phyloP scores from a whole-genome alignment of 805 yeast species.

The Sungouiozyma ichnusensis region DNA sequence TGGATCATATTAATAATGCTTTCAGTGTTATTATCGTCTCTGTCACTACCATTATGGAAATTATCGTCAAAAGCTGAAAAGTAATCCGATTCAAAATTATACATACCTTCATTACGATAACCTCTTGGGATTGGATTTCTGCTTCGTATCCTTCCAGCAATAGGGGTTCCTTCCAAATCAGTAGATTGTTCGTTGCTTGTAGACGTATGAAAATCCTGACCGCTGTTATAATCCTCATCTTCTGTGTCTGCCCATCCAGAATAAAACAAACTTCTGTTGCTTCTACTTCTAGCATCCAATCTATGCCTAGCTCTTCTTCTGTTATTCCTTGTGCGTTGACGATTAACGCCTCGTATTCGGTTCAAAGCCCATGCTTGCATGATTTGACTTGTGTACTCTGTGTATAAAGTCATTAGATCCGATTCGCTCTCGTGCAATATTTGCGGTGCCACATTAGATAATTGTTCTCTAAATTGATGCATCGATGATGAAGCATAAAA shows the following conservation, averaged over 20 bases:
- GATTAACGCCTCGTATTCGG: constrained; percentile 3
- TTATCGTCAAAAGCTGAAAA: neutral
- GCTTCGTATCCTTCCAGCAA: neutral
- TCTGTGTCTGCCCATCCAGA: neutral
- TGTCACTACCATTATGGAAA: constrained; percentile 2
- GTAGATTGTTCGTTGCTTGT: neutral
- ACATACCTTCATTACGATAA: neutral
- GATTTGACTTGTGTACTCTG: constrained; percentile 13
- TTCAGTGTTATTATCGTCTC: constrained; percentile 16
- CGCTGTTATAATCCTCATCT: neutral
- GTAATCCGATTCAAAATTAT: neutral
- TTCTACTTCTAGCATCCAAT: constrained; percentile 1
- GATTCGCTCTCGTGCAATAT: constrained; percentile 14
- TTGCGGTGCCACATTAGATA: constrained; percentile 15
- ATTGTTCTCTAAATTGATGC: constrained; percentile 15
- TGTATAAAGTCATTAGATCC: constrained; percentile 14
- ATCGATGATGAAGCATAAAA: constrained; percentile 18
- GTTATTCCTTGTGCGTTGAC: neutral
- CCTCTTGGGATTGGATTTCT: neutral
- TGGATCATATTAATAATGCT: constrained; percentile 26
- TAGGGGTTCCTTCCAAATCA: neutral
- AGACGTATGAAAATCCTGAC: neutral
- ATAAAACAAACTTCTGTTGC: neutral
- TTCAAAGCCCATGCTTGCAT: constrained; percentile 12
- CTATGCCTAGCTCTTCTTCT: neutral